Evolutionary conservation across 768 basidiomycete genomes (phyloP).

Genomic region (Amanita thiersii): DNA sequence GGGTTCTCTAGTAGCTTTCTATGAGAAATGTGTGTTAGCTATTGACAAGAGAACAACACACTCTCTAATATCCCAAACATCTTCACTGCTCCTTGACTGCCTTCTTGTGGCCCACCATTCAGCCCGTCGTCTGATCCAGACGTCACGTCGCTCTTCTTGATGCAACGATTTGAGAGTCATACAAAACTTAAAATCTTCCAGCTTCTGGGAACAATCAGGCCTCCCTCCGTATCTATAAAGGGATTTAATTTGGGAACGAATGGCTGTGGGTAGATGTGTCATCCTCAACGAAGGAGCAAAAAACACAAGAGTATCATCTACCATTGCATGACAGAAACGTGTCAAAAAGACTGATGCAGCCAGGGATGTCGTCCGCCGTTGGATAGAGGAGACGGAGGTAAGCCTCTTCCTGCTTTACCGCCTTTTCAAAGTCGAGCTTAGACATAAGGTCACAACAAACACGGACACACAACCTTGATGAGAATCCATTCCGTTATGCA

Average conservation of each 20-base stretch:
- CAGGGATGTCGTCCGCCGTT: conserved; percentile 79
- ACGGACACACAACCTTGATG: not conserved
- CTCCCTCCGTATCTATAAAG: conserved; percentile 81
- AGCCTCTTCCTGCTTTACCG: conserved; percentile 59
- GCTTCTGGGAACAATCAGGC: conserved; percentile 64
- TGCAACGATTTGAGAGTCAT: conserved; percentile 73
- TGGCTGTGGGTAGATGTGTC: no score
- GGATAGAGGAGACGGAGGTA: conserved; percentile 61
- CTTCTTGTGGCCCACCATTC: conserved; percentile 92
- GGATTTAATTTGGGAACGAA: conserved; percentile 73
- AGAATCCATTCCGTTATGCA: no score
- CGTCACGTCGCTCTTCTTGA: conserved; percentile 68
- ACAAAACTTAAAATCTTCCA: conserved; percentile 95
- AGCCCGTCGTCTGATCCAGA: conserved; percentile 81
- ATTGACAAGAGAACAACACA: conserved; percentile 25
- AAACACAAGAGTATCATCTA: conserved; percentile 16
- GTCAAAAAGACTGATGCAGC: conserved; percentile 71
- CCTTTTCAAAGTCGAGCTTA: conserved; percentile 45
- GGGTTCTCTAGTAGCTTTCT: not conserved
- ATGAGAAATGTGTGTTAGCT: not conserved
- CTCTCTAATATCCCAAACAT: conserved; percentile 88
- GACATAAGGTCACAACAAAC: not conserved
- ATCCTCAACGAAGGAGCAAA: conserved; percentile 1
- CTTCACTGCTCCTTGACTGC: conserved; percentile 78
- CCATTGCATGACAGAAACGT: conserved; percentile 66